phyloP scores from a whole-genome alignment of 2,329 filamentous ascomycete species.

The Sporothrix luriei region DNA sequence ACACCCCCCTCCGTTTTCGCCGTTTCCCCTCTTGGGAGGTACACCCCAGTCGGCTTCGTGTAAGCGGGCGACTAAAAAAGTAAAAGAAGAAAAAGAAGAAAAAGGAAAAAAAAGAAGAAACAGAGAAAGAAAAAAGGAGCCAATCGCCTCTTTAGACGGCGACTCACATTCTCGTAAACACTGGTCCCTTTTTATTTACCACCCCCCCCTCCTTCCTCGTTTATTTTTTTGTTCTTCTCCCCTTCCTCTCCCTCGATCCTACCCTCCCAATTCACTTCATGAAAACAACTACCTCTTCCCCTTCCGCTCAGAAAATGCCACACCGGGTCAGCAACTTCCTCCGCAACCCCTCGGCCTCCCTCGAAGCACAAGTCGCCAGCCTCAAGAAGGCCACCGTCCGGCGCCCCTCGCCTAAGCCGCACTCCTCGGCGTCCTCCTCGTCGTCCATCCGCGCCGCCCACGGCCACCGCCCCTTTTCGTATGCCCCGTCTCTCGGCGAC shows the following conservation, averaged over 20 bases:
- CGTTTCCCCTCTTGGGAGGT: slow-evolving; percentile 16
- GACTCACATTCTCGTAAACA: not conserved
- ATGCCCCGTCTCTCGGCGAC: slow-evolving; percentile 46
- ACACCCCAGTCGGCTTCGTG: slow-evolving; percentile 14
- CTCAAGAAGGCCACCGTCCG: slow-evolving; percentile 50
- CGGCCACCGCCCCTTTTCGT: slow-evolving; percentile 44
- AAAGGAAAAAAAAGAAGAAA: slow-evolving; percentile 17
- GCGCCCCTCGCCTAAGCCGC: slow-evolving; percentile 40
- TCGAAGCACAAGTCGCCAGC: slow-evolving; percentile 54
- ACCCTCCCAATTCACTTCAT: slow-evolving; percentile 16
- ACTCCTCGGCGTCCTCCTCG: slow-evolving; percentile 30
- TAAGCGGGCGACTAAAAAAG: slow-evolving; percentile 20
- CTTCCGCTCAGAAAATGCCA: slow-evolving; percentile 50
- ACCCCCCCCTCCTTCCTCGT: not conserved
- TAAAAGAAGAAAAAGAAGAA: slow-evolving; percentile 15
- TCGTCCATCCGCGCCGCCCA: slow-evolving; percentile 39
- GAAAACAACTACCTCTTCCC: not conserved
- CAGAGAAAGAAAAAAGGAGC: slow-evolving; percentile 17
- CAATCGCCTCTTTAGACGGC: not conserved
- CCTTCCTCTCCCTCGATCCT: not conserved
- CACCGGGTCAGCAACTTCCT: slow-evolving; percentile 62
- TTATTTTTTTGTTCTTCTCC: not conserved
- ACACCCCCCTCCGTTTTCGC: slow-evolving; percentile 18
- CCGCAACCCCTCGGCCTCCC: slow-evolving; percentile 52
- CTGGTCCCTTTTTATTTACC: not conserved